Evolutionary conservation across 2,329 filamentous ascomycete species (phyloP).

Genomic region (Aschersonia sp.): DNA sequence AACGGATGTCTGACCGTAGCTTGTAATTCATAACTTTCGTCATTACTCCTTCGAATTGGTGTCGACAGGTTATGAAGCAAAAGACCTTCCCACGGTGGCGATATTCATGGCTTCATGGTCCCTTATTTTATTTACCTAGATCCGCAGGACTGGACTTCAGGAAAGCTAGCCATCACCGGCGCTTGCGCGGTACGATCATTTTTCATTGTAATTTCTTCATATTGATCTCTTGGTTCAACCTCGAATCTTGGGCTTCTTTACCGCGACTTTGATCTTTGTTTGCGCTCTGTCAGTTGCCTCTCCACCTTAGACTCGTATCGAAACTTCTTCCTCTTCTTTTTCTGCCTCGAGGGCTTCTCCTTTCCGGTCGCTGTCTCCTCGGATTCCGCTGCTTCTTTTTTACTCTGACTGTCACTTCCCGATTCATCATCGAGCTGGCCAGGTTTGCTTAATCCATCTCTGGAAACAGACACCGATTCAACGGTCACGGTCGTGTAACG

Average conservation of each 20-base stretch:
- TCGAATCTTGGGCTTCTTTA: background rate
- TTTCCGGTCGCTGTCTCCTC: slow-evolving; percentile 11
- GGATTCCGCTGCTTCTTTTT: slow-evolving; percentile 12
- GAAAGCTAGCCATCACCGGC: too few relatives aligned
- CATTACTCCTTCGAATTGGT: too few relatives aligned
- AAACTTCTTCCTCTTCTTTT: slow-evolving; percentile 84
- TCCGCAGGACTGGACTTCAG: too few relatives aligned
- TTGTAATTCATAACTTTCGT: too few relatives aligned
- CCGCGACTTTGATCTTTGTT: slow-evolving; percentile 48
- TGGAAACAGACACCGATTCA: slow-evolving; percentile 70
- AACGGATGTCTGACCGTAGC: too few relatives aligned
- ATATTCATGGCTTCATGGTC: too few relatives aligned
- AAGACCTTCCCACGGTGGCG: too few relatives aligned
- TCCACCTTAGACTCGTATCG: slow-evolving; percentile 84
- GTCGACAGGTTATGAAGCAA: too few relatives aligned
- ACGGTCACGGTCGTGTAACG: slow-evolving; percentile 91
- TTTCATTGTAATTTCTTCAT: too few relatives aligned
- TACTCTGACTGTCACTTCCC: slow-evolving; percentile 8
- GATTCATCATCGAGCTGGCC: slow-evolving; percentile 21
- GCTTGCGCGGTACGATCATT: too few relatives aligned
- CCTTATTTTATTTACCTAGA: too few relatives aligned
- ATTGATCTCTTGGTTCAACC: background rate
- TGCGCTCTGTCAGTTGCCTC: slow-evolving; percentile 58
- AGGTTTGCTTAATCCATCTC: slow-evolving; percentile 52
- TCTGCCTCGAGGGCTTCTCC: slow-evolving; percentile 23